Conservation (phyloP, 139 green algal genomes). For the Chlamydomonas eustigma region DNA sequence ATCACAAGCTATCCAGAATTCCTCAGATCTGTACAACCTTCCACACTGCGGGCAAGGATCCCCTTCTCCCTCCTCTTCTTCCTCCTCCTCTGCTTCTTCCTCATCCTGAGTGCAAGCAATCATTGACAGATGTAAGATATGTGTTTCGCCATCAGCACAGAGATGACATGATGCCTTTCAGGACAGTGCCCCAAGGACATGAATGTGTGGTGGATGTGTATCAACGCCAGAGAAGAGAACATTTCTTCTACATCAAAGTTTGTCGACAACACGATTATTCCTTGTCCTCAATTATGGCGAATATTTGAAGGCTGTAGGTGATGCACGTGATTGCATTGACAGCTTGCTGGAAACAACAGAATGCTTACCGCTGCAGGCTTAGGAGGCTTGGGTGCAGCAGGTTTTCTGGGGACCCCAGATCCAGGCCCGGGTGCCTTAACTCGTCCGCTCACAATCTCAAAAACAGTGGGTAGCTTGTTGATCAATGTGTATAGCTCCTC, state of each 20-base stretch:
- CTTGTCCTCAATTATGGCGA: background rate
- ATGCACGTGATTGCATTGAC: too few species aligned
- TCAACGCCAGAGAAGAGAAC: background rate
- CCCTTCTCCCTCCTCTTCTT: conserved; percentile 63
- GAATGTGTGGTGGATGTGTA: background rate
- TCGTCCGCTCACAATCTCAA: conserved; percentile 75
- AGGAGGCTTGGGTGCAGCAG: background rate
- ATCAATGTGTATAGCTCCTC: conserved; percentile 81
- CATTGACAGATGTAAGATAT: too few species aligned
- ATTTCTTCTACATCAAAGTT: background rate
- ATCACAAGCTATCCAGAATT: conserved; percentile 82
- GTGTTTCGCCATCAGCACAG: too few species aligned
- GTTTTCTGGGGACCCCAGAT: background rate
- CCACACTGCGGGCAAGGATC: conserved; percentile 71
- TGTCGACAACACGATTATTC: background rate
- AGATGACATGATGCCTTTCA: too few species aligned
- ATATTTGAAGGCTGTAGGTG: too few species aligned
- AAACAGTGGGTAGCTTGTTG: conserved; percentile 84
- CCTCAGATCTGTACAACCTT: conserved; percentile 58
- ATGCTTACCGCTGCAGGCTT: conserved; percentile 13
- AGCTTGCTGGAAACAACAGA: background rate
- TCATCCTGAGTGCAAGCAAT: too few species aligned
- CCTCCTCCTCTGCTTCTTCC: conserved; percentile 28
- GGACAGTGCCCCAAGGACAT: background rate
- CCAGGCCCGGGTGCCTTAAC: conserved; percentile 12